Conservation (phyloP, 768 basidiomycete species). For the Roridomyces roridus region DNA sequence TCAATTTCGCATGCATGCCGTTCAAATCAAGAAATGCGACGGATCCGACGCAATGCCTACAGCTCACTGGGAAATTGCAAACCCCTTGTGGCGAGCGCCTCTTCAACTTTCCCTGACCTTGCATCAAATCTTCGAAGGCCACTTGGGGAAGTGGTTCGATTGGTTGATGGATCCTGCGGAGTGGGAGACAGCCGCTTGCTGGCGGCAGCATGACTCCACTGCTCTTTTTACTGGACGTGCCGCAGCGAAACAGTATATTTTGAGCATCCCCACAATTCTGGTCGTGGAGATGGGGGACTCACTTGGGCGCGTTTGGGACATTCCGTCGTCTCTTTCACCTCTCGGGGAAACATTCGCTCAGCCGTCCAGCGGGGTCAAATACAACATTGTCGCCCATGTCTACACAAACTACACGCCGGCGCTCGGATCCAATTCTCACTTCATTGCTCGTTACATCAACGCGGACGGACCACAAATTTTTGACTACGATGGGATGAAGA, state of each 20-base stretch:
- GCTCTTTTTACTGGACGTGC: slow-evolving; percentile 4
- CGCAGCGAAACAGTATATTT: neutral
- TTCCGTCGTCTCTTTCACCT: slow-evolving; percentile 6
- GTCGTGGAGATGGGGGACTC: slow-evolving; percentile 6
- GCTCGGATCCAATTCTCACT: neutral
- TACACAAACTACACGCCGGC: slow-evolving; percentile 6
- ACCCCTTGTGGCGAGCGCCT: neutral
- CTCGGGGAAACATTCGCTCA: neutral
- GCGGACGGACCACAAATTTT: slow-evolving; percentile 12
- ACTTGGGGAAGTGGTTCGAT: slow-evolving; percentile 12
- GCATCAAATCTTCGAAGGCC: neutral
- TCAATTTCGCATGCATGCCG: neutral
- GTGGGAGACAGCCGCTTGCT: slow-evolving; percentile 7
- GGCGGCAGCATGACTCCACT: neutral
- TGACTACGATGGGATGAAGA: slow-evolving; percentile 11
- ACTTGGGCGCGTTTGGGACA: neutral
- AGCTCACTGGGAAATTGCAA: slow-evolving; percentile 16
- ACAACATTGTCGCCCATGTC: slow-evolving; percentile 6
- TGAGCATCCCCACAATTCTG: slow-evolving; percentile 6
- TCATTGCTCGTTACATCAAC: slow-evolving; percentile 15
- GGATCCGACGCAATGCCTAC: neutral
- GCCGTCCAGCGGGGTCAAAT: slow-evolving; percentile 4
- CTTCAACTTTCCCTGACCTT: slow-evolving; percentile 4
- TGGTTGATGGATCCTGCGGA: slow-evolving; percentile 3
- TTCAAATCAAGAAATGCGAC: slow-evolving; percentile 7